Conservation (phyloP, 352 stramenopile species). For the Globisporangium alternatum region DNA sequence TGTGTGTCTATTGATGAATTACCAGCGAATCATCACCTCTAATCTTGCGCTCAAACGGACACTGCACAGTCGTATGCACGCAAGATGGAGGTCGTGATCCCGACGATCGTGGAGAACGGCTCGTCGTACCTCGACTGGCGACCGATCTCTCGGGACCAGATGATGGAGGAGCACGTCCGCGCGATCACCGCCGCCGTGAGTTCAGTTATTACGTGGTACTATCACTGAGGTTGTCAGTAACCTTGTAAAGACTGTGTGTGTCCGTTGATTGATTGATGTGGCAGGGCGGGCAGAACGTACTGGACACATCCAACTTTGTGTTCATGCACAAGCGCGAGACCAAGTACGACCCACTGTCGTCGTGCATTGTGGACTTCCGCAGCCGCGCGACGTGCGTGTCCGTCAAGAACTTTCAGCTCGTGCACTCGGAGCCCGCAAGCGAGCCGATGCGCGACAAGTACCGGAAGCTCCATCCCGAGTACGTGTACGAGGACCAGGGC, state of each 20-base stretch:
- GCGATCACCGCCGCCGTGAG: constrained; percentile 58
- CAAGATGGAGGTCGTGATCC: constrained; percentile 87
- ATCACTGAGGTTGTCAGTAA: background rate
- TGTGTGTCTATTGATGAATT: background rate
- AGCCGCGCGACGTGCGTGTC: constrained; percentile 88
- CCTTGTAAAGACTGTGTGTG: background rate
- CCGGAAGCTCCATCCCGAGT: constrained; percentile 62
- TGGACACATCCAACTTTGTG: constrained; percentile 72
- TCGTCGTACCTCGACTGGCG: constrained; percentile 67
- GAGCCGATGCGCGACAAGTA: constrained; percentile 72
- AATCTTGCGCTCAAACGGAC: no score
- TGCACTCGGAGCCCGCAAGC: constrained; percentile 78
- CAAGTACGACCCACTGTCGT: constrained; percentile 90
- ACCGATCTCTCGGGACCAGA: constrained; percentile 66
- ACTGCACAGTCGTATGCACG: constrained; percentile 46
- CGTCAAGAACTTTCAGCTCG: constrained; percentile 92
- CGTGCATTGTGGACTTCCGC: constrained; percentile 91
- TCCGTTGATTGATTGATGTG: constrained; percentile 4
- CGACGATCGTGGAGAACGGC: constrained; percentile 60
- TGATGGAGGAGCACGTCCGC: constrained; percentile 74
- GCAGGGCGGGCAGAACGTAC: constrained; percentile 78
- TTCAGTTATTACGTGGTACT: background rate
- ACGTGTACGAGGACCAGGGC: constrained; percentile 81
- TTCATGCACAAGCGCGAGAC: constrained; percentile 86
- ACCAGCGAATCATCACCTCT: background rate